Conservation (phyloP, 257 asterid genomes). For the Solanum corneliomulleri region DNA sequence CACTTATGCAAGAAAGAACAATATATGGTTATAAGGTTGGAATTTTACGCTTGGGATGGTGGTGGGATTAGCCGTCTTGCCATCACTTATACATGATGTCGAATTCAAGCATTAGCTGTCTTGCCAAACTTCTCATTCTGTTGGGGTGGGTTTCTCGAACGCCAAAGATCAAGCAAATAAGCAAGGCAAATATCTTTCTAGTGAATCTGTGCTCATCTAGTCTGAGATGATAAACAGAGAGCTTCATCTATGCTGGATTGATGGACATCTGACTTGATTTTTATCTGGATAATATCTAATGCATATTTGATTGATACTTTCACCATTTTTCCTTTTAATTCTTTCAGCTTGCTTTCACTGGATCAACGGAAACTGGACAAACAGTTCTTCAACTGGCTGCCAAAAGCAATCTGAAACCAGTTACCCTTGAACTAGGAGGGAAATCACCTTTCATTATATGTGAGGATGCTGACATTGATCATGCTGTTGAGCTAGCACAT, state of each 20-base stretch:
- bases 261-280: not conserved
- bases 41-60: not conserved
- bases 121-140: not conserved
- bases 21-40: not conserved
- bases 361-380: conserved; percentile 65
- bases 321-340: not conserved
- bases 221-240: not conserved
- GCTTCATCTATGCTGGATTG: not conserved
- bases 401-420: conserved; percentile 62
- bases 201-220: not conserved
- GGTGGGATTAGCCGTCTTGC: not conserved
- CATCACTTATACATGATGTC: not conserved
- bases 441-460: conserved; percentile 67
- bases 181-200: not conserved
- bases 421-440: conserved; percentile 80
- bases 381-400: conserved; percentile 55
- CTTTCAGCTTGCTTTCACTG: conserved; percentile 75
- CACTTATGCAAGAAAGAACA: not conserved
- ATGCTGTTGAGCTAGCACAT: conserved; percentile 62
- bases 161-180: not conserved
- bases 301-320: not conserved
- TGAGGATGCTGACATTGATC: conserved; percentile 63
- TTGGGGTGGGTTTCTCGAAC: not conserved
- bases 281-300: not conserved
- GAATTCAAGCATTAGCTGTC: not conserved